Evolutionary conservation across 176 grass and related monocot genomes (phyloP).

Genomic region (Avena sativa): DNA sequence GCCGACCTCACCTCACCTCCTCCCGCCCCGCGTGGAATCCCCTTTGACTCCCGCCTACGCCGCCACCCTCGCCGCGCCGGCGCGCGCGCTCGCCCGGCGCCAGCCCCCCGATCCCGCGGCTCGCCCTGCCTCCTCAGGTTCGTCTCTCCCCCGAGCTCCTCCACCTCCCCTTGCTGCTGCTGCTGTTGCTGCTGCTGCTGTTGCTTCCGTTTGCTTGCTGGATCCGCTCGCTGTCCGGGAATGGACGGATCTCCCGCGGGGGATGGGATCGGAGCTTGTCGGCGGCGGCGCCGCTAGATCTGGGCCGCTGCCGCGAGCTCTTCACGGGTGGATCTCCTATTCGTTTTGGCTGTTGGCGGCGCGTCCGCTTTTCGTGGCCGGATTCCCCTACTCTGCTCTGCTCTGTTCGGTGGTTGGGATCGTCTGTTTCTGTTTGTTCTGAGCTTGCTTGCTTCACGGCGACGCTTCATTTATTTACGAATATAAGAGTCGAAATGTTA

Average conservation of each 20-base stretch:
- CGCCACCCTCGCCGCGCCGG: not conserved
- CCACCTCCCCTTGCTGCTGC: not conserved
- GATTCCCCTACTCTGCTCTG: not conserved
- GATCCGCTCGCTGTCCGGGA: not conserved
- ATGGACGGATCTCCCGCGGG: not conserved
- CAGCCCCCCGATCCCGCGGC: not conserved
- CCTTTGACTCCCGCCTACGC: slow-evolving; percentile 33
- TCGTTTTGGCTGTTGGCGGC: not conserved
- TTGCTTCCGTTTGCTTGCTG: not conserved
- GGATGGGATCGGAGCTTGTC: not conserved
- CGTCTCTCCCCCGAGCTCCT: not conserved
- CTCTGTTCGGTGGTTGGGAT: not conserved
- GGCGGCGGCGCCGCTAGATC: slow-evolving; percentile 50
- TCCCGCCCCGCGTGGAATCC: slow-evolving; percentile 22
- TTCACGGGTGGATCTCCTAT: slow-evolving; percentile 26
- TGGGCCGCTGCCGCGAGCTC: not conserved
- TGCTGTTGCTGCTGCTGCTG: too few relatives aligned
- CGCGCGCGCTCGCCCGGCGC: not conserved
- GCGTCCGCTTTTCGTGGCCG: slow-evolving; percentile 4
- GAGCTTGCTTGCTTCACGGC: not conserved
- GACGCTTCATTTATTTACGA: not conserved
- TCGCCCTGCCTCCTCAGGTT: slow-evolving; percentile 46
- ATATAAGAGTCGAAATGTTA: not conserved
- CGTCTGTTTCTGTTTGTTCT: not conserved
- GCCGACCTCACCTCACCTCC: not conserved